Conservation (phyloP, 305 asterid genomes). For the Solanum chacoense region DNA sequence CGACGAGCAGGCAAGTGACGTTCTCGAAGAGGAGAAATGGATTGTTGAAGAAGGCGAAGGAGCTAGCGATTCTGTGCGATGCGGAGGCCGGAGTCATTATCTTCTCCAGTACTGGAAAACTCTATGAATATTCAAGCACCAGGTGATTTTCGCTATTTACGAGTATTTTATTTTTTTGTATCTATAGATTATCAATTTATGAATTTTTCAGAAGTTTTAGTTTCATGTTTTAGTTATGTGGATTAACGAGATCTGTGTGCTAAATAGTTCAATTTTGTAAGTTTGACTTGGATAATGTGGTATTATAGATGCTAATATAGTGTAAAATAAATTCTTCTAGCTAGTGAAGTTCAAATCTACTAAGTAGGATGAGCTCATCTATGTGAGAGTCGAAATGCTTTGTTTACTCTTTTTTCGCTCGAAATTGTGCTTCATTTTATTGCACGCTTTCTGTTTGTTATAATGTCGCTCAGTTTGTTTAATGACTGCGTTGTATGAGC, state of each 20-base stretch:
- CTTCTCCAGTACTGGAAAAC: conserved; percentile 32
- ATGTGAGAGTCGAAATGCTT: background rate
- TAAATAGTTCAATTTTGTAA: background rate
- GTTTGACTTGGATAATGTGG: background rate
- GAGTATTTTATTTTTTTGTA: background rate
- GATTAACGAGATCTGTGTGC: background rate
- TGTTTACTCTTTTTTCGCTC: background rate
- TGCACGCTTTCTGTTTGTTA: background rate
- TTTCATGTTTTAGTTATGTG: background rate
- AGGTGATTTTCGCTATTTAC: conserved; percentile 8
- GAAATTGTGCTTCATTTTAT: background rate
- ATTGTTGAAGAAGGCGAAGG: conserved; percentile 32
- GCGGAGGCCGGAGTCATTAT: conserved; percentile 35
- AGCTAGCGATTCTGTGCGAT: conserved; percentile 26
- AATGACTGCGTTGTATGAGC: background rate
- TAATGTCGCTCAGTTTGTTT: background rate
- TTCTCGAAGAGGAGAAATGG: conserved; percentile 35
- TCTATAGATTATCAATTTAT: background rate
- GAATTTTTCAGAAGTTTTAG: background rate
- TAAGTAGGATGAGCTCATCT: background rate
- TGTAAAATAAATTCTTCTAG: background rate
- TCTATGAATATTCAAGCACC: conserved; percentile 27
- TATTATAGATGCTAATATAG: background rate
- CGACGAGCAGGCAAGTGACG: conserved; percentile 35
- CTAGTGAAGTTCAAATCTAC: background rate